These are phyloP conservation scores for Gentiana straminea DNA, from an alignment of 257 asterid genomes.

Conservation along the genomic window DNA sequence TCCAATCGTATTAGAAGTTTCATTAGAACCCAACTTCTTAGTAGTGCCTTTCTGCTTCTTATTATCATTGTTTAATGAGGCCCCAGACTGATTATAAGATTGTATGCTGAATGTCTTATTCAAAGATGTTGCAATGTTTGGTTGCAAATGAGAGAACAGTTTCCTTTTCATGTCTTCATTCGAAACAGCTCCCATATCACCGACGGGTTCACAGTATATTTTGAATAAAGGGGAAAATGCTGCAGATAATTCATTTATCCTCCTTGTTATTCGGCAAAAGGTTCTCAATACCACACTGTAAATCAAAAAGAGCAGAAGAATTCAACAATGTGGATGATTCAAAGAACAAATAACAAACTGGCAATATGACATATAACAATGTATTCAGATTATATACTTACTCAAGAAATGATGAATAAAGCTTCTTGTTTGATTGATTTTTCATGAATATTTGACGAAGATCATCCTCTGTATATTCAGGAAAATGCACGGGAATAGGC, in stretches of 20 bases:
- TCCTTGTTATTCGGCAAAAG: slow-evolving; percentile 70
- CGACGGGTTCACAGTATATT: slow-evolving; percentile 82
- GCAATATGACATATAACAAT: too few species aligned
- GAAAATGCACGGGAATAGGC: slow-evolving; percentile 70
- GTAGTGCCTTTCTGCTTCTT: slow-evolving; percentile 27
- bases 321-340: neutral
- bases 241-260: slow-evolving; percentile 63
- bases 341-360: neutral
- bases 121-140: slow-evolving; percentile 42
- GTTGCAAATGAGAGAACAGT: slow-evolving; percentile 55
- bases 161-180: slow-evolving; percentile 53
- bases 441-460: slow-evolving; percentile 61
- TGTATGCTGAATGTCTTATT: slow-evolving; percentile 48
- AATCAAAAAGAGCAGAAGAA: slow-evolving; percentile 16
- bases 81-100: slow-evolving; percentile 30
- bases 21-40: slow-evolving; percentile 35
- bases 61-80: slow-evolving; percentile 28
- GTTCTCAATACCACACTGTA: slow-evolving; percentile 72
- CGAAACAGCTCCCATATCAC: slow-evolving; percentile 39
- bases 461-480: slow-evolving; percentile 74
- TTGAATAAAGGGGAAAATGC: slow-evolving; percentile 62
- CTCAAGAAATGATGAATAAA: slow-evolving; percentile 83
- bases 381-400: slow-evolving; percentile 21
- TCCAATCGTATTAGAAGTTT: slow-evolving; percentile 39
- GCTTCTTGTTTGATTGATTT: slow-evolving; percentile 47